phyloP scores from a whole-genome alignment of 2,329 filamentous ascomycete species.

The Ceratocystis diversiconidia region DNA sequence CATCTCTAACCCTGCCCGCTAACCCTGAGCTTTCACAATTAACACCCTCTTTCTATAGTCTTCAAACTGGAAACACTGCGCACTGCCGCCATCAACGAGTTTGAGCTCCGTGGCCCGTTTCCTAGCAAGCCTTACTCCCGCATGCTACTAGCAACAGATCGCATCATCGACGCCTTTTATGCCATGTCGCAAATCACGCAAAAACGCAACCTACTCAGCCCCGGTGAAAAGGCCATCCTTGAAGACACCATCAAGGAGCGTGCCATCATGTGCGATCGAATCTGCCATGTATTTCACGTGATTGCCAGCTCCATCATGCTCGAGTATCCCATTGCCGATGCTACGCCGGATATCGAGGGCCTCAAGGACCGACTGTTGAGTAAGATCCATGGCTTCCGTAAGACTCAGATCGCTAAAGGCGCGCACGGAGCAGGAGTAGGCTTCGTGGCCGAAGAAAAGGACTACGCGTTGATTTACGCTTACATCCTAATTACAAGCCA shows the following conservation, averaged over 20 bases:
- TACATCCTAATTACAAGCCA: slow-evolving; percentile 62
- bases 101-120: slow-evolving; percentile 78
- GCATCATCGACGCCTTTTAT: slow-evolving; percentile 85
- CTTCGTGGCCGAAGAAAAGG: slow-evolving; percentile 49
- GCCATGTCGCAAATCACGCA: slow-evolving; percentile 88
- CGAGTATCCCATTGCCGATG: slow-evolving; percentile 83
- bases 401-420: slow-evolving; percentile 38
- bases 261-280: slow-evolving; percentile 66
- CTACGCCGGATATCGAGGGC: slow-evolving; percentile 67
- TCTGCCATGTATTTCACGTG: slow-evolving; percentile 77
- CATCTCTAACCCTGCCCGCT: neutral
- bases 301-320: slow-evolving; percentile 87
- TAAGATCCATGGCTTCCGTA: slow-evolving; percentile 76
- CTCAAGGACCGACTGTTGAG: slow-evolving; percentile 70
- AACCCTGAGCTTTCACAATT: neutral
- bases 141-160: slow-evolving; percentile 65
- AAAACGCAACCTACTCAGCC: slow-evolving; percentile 59
- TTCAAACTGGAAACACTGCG: slow-evolving; percentile 61
- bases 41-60: slow-evolving; percentile 25
- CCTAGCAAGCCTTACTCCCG: slow-evolving; percentile 56
- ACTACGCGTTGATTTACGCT: slow-evolving; percentile 85
- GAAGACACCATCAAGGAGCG: slow-evolving; percentile 68
- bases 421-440: slow-evolving; percentile 22
- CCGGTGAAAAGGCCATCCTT: slow-evolving; percentile 69
- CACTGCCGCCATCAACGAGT: slow-evolving; percentile 63